Base-by-base conservation (phyloP, 2,329 filamentous ascomycete genomes). In the Pestalotiopsis sp. region DNA sequence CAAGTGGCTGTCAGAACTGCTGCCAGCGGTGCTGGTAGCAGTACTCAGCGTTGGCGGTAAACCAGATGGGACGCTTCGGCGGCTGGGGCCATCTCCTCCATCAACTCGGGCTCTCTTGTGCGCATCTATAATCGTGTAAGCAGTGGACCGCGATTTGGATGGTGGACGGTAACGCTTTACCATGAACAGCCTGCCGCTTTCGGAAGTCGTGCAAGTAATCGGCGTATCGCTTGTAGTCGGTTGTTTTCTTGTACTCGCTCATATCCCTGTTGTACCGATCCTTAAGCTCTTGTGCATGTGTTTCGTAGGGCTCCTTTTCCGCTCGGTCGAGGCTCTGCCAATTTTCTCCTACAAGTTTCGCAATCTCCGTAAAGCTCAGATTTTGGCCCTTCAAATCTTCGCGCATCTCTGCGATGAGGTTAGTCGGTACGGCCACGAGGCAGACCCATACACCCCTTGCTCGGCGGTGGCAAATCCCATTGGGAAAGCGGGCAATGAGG, bases 281-380 rank as follows among this genome's bases (percentile, higher is more conserved):
- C 79, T 95, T 95, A 31, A 91, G 91, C 17, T 86, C 80, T 69
- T 91, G 90, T 27, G 93, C 92, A 75, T 92, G 89, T 52, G 86
- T 87, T 77, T 95, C 93, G 73, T 88, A 95, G 0, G 86, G 85
- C 75, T 94, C 92, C 74, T 93, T 92, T 72, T 93, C 90, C 0
- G 83, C 79, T 0, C 88, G 84, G 2, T 88, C 84, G 9, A 95
- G 80, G 65, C 88, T 90, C 76, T 95, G 93, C 93, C 93, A 95
- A 75, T 92, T 89, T 76, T 95, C 92, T 6, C 93, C 93, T 1
- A 95, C 93, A 1, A 94, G 82, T 75, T 95, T 95, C 12, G 93
- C 93, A 71, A 95, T 94, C 75, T 95, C 92, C 1, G 92, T 94
- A 74, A 96, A 96, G 1, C 91, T 92, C 4, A 95, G 81, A 62